Conservation (phyloP, 129 eudicot species). For the Rutidosis leptorrhynchoides region DNA sequence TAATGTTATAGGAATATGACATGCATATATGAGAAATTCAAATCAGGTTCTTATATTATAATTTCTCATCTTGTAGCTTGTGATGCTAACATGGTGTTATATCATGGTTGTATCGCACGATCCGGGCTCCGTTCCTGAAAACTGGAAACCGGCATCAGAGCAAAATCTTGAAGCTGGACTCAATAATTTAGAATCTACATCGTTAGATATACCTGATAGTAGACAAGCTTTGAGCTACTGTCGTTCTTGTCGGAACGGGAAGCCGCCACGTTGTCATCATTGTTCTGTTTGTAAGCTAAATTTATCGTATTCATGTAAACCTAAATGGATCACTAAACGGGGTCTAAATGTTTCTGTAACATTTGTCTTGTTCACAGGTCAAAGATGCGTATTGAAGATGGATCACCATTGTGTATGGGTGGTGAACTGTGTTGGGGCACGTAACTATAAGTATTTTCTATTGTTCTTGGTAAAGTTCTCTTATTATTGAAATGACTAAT, state of each 20-base stretch:
- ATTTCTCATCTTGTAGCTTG: constrained; percentile 52
- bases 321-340: too few species aligned
- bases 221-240: constrained; percentile 50
- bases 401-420: constrained; percentile 97
- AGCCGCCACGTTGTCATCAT: constrained; percentile 97
- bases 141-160: constrained; percentile 58
- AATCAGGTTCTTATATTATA: not conserved
- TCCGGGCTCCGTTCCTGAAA: constrained; percentile 88
- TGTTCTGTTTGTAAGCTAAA: constrained; percentile 75
- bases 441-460: constrained; percentile 82
- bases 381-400: constrained; percentile 92
- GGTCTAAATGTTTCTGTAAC: too few species aligned
- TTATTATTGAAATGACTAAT: constrained; percentile 4
- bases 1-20: not conserved
- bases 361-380: constrained; percentile 47
- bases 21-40: constrained; percentile 18
- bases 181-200: constrained; percentile 33
- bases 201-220: constrained; percentile 43
- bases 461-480: constrained; percentile 59
- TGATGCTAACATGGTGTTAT: constrained; percentile 75
- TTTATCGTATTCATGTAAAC: not conserved
- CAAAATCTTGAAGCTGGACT: constrained; percentile 49
- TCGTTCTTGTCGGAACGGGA: constrained; percentile 61
- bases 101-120: constrained; percentile 65
- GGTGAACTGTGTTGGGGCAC: constrained; percentile 90